Conservation (phyloP, 306 rosid species). For the Sophora flavescens region DNA sequence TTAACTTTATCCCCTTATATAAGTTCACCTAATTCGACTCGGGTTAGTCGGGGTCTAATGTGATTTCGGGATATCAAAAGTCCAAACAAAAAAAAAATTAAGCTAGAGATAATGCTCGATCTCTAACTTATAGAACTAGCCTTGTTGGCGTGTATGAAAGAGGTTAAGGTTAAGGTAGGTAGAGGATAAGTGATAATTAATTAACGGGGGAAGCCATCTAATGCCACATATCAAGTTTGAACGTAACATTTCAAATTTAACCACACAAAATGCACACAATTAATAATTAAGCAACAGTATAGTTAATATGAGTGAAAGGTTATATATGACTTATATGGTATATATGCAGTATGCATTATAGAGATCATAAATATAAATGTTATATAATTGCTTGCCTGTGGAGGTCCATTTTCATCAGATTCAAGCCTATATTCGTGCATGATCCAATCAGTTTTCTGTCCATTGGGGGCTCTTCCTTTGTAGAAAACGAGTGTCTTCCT, state of each 20-base stretch:
- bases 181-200: background rate
- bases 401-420: slow-evolving; percentile 80
- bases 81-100: background rate
- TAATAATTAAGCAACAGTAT: background rate
- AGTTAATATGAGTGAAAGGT: background rate
- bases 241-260: slow-evolving; percentile 35
- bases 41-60: too few relatives aligned
- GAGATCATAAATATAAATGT: background rate
- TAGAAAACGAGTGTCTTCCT: slow-evolving; percentile 43
- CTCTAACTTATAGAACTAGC: slow-evolving; percentile 6
- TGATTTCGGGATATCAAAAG: too few relatives aligned
- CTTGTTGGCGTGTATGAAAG: slow-evolving; percentile 1
- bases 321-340: too few relatives aligned
- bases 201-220: background rate
- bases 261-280: background rate
- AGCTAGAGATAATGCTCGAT: background rate
- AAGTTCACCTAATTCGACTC: too few relatives aligned
- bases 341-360: background rate
- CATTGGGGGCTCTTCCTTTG: slow-evolving; percentile 37
- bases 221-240: slow-evolving; percentile 37
- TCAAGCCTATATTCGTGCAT: slow-evolving; percentile 41
- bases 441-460: slow-evolving; percentile 33
- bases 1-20: too few relatives aligned
- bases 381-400: slow-evolving; percentile 67
- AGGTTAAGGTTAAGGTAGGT: slow-evolving; percentile 34